Base-by-base conservation (phyloP, 129 eudicot species). In the Smallanthus sonchifolius region DNA sequence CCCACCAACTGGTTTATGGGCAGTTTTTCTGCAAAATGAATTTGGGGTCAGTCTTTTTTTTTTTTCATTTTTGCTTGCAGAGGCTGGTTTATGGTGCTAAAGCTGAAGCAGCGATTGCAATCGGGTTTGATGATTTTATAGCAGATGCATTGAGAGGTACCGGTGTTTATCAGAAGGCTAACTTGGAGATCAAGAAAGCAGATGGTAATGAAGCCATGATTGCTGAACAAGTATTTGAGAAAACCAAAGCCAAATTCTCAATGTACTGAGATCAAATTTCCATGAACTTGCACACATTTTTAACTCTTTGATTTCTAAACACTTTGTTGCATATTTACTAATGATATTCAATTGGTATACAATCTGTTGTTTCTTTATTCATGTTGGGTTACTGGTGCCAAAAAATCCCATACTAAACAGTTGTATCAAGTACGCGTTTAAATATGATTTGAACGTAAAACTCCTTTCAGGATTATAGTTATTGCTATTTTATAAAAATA, bases 111-210 rank as follows among this genome's bases (percentile, higher is more conserved):
- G 96, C 97, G 11, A 88, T 91, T 13, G 96, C 96, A 15, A 88
- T 91, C 20, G 97, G 97, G 9, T 91, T 88, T 38, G 97, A 91
- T 67, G 96, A 86, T 67, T 91, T 91, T 72, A 91, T 88, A 14
- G 96, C 90, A 5, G 97, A 91, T 83, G 97, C 97, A 70, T 47
- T 91, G 10, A 88, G 92, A 80, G 96, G 97, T 38, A 91, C 97
- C 2, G 90, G 92, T 28, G 77, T 84, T 13, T 91, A 86, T 56
- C 92, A 83, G 83, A 91, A 91, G 84, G 89, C 90, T 43, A 57
- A 79, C 49, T 61, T 91, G 85, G 97, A 91, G 82, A 91, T 91
- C 68, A 91, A 84, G 62, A 82, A 76, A 83, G 97, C 92, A 30
- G 96, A 88, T 37, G 96, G 96, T 11, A 80, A 85, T 30, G 88